Evolutionary conservation across 768 basidiomycete genomes (phyloP).

Genomic region (Naganishia vaughanmartiniae): DNA sequence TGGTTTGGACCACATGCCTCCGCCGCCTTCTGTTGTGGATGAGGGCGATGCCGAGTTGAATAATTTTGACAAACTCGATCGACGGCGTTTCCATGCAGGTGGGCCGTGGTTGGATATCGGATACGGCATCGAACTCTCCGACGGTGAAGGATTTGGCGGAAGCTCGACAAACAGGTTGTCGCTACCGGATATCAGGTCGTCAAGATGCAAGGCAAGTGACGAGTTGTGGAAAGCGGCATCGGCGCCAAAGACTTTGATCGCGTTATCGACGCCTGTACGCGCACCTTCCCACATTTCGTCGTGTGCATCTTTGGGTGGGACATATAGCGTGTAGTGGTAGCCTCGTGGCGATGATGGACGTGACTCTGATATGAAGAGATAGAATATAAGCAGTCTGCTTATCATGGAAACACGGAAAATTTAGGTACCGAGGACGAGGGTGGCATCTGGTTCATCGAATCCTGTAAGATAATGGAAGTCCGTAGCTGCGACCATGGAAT

Average conservation of each 20-base stretch:
- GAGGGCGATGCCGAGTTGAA: slow-evolving; percentile 39
- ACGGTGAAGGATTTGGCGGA: slow-evolving; percentile 47
- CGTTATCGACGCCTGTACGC: slow-evolving; percentile 66
- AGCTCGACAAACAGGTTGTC: slow-evolving; percentile 57
- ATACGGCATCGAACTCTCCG: slow-evolving; percentile 31
- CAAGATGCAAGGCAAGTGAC: slow-evolving; percentile 57
- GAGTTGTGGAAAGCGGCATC: slow-evolving; percentile 58
- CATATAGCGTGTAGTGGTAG: slow-evolving; percentile 84
- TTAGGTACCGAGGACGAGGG: slow-evolving; percentile 70
- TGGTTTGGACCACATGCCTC: slow-evolving; percentile 17
- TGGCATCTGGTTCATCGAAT: slow-evolving; percentile 88
- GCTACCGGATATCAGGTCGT: slow-evolving; percentile 56
- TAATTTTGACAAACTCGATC: slow-evolving; percentile 62
- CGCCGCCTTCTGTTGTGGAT: not conserved
- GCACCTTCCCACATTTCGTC: slow-evolving; percentile 94
- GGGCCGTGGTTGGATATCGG: slow-evolving; percentile 44
- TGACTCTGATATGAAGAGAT: slow-evolving; percentile 55
- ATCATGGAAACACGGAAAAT: not conserved
- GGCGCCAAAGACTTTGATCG: slow-evolving; percentile 67
- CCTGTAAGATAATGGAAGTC: slow-evolving; percentile 78
- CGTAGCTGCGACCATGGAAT: slow-evolving; percentile 40
- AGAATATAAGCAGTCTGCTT: not conserved
- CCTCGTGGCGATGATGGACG: slow-evolving; percentile 69
- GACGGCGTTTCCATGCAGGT: slow-evolving; percentile 53
- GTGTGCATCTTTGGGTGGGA: slow-evolving; percentile 66